Percentiles rank a stretch among this genome's conserved stretches.
These are phyloP conservation scores for Boletales sp. DNA, from an alignment of 768 basidiomycete genomes.

Conservation along the genomic window DNA sequence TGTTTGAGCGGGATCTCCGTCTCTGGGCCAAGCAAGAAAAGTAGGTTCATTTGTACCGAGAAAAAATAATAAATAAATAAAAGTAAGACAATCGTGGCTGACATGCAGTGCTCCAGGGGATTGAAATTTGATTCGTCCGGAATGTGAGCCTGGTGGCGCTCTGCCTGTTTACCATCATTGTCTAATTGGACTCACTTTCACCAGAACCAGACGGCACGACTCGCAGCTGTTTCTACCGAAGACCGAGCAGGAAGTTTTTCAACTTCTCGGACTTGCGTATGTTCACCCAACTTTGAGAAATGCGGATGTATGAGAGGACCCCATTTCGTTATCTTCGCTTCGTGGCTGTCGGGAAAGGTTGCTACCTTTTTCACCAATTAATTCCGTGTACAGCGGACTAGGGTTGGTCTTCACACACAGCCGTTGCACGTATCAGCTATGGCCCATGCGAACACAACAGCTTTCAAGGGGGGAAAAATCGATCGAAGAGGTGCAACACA, in stretches of 20 bases:
- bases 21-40: slow-evolving; percentile 62
- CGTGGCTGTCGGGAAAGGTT: too few relatives aligned
- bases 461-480: too few relatives aligned
- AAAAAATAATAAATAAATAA: background rate
- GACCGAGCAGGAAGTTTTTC: slow-evolving; percentile 72
- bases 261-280: slow-evolving; percentile 64
- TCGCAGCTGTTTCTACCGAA: slow-evolving; percentile 56
- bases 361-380: too few relatives aligned
- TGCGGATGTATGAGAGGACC: slow-evolving; percentile 35
- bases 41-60: slow-evolving; percentile 28
- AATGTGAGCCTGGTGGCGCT: slow-evolving; percentile 45
- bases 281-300: slow-evolving; percentile 71
- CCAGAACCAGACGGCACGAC: slow-evolving; percentile 56
- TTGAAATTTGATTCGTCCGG: slow-evolving; percentile 83
- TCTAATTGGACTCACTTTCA: background rate
- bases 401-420: too few relatives aligned
- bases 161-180: background rate
- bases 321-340: too few relatives aligned
- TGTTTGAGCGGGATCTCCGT: slow-evolving; percentile 86
- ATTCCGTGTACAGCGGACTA: too few relatives aligned
- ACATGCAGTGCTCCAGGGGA: slow-evolving; percentile 42
- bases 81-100: background rate
- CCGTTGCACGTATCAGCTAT: too few relatives aligned
- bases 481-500: too few relatives aligned
- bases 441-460: too few relatives aligned